These are phyloP conservation scores for Backusella liffmaniae DNA, from an alignment of 192 early-diverging fungal species.

Conservation along the genomic window DNA sequence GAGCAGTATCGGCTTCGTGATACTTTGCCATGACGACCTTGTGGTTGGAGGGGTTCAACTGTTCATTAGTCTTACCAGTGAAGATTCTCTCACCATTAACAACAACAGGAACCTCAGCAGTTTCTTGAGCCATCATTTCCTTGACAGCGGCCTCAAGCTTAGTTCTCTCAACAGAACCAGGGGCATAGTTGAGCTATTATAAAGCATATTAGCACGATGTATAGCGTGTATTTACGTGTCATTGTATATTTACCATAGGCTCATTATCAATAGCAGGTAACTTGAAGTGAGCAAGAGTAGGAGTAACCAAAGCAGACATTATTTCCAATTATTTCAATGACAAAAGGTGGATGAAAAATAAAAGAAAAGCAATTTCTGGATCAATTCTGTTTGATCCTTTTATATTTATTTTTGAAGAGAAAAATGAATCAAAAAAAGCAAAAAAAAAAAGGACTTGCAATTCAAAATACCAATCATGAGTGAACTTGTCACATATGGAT, in stretches of 20 bases:
- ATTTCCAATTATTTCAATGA: background rate
- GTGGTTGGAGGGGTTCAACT: constrained; percentile 85
- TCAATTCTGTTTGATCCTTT: background rate
- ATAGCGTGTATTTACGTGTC: background rate
- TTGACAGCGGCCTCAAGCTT: constrained; percentile 77
- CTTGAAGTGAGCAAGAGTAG: constrained; percentile 75
- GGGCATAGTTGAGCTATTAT: constrained; percentile 64
- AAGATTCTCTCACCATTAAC: constrained; percentile 84
- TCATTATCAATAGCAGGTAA: constrained; percentile 86
- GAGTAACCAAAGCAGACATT: constrained; percentile 25
- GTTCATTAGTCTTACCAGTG: constrained; percentile 65
- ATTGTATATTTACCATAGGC: constrained; percentile 60
- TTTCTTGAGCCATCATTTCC: constrained; percentile 65
- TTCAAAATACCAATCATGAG: constrained; percentile 6
- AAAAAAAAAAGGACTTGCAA: background rate
- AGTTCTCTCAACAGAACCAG: constrained; percentile 69
- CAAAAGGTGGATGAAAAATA: background rate
- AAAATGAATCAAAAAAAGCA: background rate
- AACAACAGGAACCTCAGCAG: constrained; percentile 78
- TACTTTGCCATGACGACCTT: constrained; percentile 76
- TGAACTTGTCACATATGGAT: background rate
- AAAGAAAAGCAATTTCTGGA: background rate
- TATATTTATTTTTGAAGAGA: background rate
- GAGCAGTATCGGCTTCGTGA: constrained; percentile 75
- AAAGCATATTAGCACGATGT: no score